Evolutionary conservation across 2,329 filamentous ascomycete species (phyloP).

Genomic region (Colletotrichum sp.): DNA sequence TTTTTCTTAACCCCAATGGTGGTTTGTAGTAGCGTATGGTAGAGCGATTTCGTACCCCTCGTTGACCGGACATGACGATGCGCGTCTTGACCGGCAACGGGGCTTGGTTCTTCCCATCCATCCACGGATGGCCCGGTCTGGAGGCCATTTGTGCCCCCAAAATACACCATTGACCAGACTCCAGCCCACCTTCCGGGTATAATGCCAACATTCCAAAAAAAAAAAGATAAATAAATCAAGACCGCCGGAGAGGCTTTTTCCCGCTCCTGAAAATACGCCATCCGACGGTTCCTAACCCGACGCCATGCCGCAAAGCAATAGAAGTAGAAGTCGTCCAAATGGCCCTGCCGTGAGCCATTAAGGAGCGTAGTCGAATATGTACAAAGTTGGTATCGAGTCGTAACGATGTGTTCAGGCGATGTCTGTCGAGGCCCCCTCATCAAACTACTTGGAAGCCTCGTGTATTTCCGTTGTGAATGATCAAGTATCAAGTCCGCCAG

Average conservation of each 20-base stretch:
- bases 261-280: background rate
- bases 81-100: background rate
- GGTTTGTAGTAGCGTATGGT: background rate
- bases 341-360: constrained; percentile 13
- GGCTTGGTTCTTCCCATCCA: background rate
- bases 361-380: constrained; percentile 11
- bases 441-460: background rate
- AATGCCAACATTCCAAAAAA: constrained; percentile 3
- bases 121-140: background rate
- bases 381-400: background rate
- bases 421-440: background rate
- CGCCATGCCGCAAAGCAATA: constrained; percentile 15
- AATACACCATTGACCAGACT: constrained; percentile 6
- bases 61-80: background rate
- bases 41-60: background rate
- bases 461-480: background rate
- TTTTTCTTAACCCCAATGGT: background rate
- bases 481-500: constrained; percentile 14
- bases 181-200: constrained; percentile 11
- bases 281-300: constrained; percentile 2
- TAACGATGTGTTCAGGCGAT: background rate
- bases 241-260: background rate
- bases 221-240: background rate
- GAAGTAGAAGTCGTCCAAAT: constrained; percentile 1
- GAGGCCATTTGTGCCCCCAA: background rate